Conservation (phyloP, 1,284 basidiomycete species). For the Apiotrichum brassicae region DNA sequence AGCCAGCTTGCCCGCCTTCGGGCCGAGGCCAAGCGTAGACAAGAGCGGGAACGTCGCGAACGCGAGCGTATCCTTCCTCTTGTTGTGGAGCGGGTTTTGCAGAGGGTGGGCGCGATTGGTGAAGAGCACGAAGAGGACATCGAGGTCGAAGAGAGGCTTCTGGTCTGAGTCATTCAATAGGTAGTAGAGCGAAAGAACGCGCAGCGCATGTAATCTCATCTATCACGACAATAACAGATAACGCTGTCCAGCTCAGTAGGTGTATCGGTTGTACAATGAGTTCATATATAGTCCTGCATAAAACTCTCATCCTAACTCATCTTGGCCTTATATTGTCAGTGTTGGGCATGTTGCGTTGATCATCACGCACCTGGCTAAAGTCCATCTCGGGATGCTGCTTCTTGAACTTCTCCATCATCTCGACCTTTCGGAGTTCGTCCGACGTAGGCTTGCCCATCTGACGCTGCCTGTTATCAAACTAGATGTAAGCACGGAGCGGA, state of each 20-base stretch:
- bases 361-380: conserved; percentile 70
- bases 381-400: conserved; percentile 86
- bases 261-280: too few species aligned
- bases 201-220: conserved; percentile 1
- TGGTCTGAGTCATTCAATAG: conserved; percentile 1
- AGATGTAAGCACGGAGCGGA: conserved; percentile 8
- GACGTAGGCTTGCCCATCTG: conserved; percentile 93
- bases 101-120: conserved; percentile 34
- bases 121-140: conserved; percentile 22
- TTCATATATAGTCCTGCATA: too few species aligned
- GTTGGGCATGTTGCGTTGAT: neutral
- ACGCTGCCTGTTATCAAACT: conserved; percentile 98
- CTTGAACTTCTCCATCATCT: conserved; percentile 85
- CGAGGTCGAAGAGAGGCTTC: conserved; percentile 22
- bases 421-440: conserved; percentile 81
- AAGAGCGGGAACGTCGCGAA: conserved; percentile 34
- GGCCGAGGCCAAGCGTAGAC: conserved; percentile 20
- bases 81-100: conserved; percentile 41
- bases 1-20: conserved; percentile 29
- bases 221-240: neutral
- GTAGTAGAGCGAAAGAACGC: neutral
- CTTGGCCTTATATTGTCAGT: too few species aligned
- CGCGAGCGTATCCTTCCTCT: conserved; percentile 40
- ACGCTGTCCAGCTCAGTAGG: too few species aligned
- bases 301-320: conserved; percentile 9